phyloP scores from a whole-genome alignment of 176 grass and related monocot species.

The Carex pumila region DNA sequence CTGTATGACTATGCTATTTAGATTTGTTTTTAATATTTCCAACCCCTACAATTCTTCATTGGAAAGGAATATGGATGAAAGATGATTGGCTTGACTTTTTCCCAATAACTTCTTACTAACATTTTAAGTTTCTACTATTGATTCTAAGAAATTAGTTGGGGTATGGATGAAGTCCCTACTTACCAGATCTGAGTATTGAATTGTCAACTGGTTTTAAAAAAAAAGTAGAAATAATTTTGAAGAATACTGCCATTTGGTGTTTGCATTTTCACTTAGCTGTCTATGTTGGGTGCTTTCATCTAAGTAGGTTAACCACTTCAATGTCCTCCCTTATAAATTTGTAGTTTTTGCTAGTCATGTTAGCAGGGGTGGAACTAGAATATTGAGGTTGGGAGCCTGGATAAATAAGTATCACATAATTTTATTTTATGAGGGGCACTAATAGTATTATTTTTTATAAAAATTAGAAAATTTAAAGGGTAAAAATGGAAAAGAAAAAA shows the following conservation, averaged over 20 bases:
- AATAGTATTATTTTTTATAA: no score
- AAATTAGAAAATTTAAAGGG: no score
- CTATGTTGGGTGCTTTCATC: neutral
- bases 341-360: no score
- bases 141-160: neutral
- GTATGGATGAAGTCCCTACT: neutral
- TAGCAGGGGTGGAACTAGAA: no score
- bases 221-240: neutral
- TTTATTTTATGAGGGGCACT: no score
- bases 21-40: neutral
- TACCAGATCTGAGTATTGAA: neutral
- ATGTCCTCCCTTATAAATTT: neutral
- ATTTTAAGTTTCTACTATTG: no score
- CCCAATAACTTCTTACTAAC: no score
- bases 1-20: slow-evolving; percentile 2
- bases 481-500: no score
- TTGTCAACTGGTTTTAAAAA: neutral
- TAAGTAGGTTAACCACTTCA: neutral
- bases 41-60: neutral
- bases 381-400: no score
- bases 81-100: no score
- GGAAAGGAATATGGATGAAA: neutral
- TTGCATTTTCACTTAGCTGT: neutral
- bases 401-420: no score
- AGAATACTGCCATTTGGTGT: neutral